A percentile compares a stretch with the other conserved stretches of the same genome.
These are phyloP conservation scores for Bruguiera gymnorhiza DNA, from an alignment of 345 rosid species.

Conservation along the genomic window DNA sequence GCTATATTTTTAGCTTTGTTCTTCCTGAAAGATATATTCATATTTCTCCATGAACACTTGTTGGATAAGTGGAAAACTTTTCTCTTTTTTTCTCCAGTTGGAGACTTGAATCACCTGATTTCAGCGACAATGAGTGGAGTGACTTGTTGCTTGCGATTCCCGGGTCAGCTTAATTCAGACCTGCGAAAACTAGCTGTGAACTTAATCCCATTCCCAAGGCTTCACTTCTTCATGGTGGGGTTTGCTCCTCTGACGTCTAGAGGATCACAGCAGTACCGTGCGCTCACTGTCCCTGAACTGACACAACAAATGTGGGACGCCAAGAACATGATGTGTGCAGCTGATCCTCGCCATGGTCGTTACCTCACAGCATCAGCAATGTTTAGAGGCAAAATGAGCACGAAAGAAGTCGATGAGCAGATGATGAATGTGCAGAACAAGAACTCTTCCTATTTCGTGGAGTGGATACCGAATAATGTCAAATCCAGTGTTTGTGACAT, in stretches of 20 bases:
- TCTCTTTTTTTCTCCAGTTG: conserved; percentile 1
- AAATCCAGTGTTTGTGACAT: conserved; percentile 33
- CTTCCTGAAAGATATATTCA: no score
- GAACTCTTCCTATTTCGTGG: conserved; percentile 27
- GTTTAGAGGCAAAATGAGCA: conserved; percentile 47
- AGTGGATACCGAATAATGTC: conserved; percentile 28
- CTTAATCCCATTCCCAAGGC: conserved; percentile 27
- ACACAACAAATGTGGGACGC: conserved; percentile 25
- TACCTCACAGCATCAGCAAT: conserved; percentile 22
- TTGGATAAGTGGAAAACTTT: background rate
- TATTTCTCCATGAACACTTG: background rate
- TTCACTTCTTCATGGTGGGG: conserved; percentile 33
- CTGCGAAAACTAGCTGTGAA: conserved; percentile 27
- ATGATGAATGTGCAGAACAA: conserved; percentile 29
- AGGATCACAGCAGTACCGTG: conserved; percentile 38
- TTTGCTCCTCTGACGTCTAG: conserved; percentile 37
- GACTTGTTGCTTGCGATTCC: conserved; percentile 29
- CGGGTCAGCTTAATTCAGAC: conserved; percentile 30
- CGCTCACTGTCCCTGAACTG: conserved; percentile 19
- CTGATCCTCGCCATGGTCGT: conserved; percentile 18
- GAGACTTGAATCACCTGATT: conserved; percentile 30
- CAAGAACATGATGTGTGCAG: conserved; percentile 26
- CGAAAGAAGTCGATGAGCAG: conserved; percentile 33
- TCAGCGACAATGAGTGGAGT: conserved; percentile 30
- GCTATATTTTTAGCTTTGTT: no score